Conservation (phyloP, 2,329 filamentous ascomycete genomes). For the Talaromyces sp. region DNA sequence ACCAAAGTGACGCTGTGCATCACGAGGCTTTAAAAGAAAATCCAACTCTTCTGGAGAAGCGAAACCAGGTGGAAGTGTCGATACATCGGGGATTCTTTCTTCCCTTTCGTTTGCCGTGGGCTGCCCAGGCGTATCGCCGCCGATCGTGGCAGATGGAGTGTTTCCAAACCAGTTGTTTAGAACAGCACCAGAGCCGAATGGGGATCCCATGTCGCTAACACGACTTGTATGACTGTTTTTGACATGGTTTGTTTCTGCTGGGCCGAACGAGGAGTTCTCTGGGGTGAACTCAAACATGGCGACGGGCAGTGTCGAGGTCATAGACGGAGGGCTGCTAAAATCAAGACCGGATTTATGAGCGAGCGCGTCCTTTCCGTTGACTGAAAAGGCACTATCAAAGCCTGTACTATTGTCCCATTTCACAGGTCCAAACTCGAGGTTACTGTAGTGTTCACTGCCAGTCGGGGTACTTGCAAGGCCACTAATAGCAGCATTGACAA, state of each 20-base stretch:
- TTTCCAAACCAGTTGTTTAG: neutral
- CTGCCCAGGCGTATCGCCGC: neutral
- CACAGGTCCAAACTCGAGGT: neutral
- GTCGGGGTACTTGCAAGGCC: neutral
- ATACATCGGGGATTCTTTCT: neutral
- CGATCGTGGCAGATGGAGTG: neutral
- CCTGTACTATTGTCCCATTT: neutral
- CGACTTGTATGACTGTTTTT: neutral
- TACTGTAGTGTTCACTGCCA: neutral
- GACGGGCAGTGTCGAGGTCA: neutral
- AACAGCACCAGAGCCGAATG: neutral
- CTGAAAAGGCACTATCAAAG: neutral
- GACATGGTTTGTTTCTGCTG: neutral
- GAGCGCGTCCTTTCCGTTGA: neutral
- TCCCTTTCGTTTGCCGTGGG: neutral
- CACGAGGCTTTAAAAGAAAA: neutral
- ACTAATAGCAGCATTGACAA: neutral
- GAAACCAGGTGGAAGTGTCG: neutral
- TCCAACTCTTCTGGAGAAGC: neutral
- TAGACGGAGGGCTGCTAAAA: neutral
- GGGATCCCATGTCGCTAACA: neutral
- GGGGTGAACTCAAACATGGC: neutral
- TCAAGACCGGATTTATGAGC: neutral
- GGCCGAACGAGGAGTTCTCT: neutral
- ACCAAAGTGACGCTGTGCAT: neutral